phyloP scores from a whole-genome alignment of 1,139 yeast genomes.

The Kodamaea suecica region DNA sequence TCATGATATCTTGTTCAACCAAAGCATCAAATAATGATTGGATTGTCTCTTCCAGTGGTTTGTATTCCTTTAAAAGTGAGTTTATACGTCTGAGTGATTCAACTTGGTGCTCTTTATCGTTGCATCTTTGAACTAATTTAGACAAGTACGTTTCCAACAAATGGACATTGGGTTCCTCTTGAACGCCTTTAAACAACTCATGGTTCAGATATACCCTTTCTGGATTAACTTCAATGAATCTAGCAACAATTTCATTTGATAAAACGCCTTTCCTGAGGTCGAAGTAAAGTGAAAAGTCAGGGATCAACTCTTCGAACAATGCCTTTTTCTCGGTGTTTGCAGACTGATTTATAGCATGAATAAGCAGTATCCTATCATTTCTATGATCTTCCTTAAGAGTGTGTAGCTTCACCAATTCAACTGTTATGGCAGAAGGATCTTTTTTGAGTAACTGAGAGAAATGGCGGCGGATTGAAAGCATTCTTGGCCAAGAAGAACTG shows the following conservation, averaged over 20 bases:
- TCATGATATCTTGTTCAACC: constrained; percentile 1
- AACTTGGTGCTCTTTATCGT: background rate
- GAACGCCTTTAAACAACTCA: constrained; percentile 28
- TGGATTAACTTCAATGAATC: constrained; percentile 34
- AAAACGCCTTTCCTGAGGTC: constrained; percentile 18
- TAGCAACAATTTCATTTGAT: constrained; percentile 12
- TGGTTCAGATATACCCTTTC: constrained; percentile 38
- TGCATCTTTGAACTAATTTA: constrained; percentile 20
- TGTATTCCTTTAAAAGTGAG: background rate
- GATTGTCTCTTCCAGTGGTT: background rate
- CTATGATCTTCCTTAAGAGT: constrained; percentile 6
- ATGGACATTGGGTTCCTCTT: constrained; percentile 9
- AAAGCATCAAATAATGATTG: constrained; percentile 1
- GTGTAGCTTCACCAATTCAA: constrained; percentile 8
- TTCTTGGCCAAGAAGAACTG: too few species aligned
- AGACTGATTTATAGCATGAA: constrained; percentile 11
- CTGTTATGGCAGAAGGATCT: constrained; percentile 13
- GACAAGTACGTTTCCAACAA: constrained; percentile 20
- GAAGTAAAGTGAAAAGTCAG: constrained; percentile 35
- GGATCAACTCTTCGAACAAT: constrained; percentile 18
- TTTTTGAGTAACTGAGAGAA: constrained; percentile 8
- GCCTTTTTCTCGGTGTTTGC: constrained; percentile 11
- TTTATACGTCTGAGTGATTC: background rate
- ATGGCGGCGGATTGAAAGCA: constrained; percentile 2
- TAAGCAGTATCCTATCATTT: constrained; percentile 10